These are phyloP conservation scores for Fusarium sp. DNA, from an alignment of 2,329 filamentous ascomycete genomes.

Conservation along the genomic window DNA sequence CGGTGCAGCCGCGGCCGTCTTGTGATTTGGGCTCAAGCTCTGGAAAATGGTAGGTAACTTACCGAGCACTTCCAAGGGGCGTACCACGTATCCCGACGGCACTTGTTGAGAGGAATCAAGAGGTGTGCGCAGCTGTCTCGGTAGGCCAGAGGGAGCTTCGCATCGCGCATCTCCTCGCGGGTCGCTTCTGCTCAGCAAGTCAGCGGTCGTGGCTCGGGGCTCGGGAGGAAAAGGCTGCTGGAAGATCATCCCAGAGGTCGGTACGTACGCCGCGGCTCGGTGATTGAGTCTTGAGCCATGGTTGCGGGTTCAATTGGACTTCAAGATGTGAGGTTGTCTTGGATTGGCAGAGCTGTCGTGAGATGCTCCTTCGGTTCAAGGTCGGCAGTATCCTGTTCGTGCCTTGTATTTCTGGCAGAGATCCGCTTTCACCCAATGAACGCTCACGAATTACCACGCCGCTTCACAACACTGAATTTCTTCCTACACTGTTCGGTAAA, in stretches of 20 bases:
- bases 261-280: constrained; percentile 57
- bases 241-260: constrained; percentile 3
- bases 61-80: constrained; percentile 98
- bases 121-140: constrained; percentile 96
- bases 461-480: background rate
- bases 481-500: background rate
- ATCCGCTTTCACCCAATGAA: constrained; percentile 42
- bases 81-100: constrained; percentile 92
- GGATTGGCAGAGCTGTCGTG: constrained; percentile 47
- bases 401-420: constrained; percentile 48
- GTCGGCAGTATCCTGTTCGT: constrained; percentile 44
- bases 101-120: constrained; percentile 94
- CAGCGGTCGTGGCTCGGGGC: constrained; percentile 38
- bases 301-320: constrained; percentile 54
- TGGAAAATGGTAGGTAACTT: constrained; percentile 55
- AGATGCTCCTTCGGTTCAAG: constrained; percentile 50
- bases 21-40: constrained; percentile 12
- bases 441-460: constrained; percentile 46
- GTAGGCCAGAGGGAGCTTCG: constrained; percentile 88
- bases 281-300: constrained; percentile 56
- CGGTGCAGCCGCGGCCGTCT: constrained; percentile 17
- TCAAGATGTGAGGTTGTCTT: constrained; percentile 49
- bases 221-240: constrained; percentile 28
- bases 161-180: constrained; percentile 93
- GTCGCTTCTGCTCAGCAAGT: constrained; percentile 72